Base-by-base conservation (phyloP, 352 stramenopile species). In the Phytophthora colocasiae region DNA sequence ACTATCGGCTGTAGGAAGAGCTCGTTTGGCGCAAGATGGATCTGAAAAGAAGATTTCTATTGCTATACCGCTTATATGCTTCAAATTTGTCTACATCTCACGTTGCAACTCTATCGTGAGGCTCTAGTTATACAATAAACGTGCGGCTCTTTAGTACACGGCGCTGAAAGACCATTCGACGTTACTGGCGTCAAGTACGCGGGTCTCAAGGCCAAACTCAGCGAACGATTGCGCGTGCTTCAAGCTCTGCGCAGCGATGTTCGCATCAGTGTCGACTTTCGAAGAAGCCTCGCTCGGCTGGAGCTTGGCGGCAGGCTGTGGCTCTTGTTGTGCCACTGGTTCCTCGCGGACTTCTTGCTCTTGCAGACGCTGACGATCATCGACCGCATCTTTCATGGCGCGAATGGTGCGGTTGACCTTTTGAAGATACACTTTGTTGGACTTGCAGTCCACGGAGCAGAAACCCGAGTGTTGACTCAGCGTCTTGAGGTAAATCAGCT, bases 401-500 rank as follows among this genome's bases (percentile, higher is more conserved):
- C 80, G 79, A 67, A 93, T 94, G 36, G 82, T 89, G 72, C 81
- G 80, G 73, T 92, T 93, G 2, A 96, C 85, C 69, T 93, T 91
- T 44, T 87, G 77, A 24, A 96, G 69, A 73, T 96, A 96, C 2
- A 70, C 58, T 47, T 87, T 89, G 75, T 96, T 96, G 36, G 86
- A 93, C 77, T 96, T 93, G 82, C 88, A 96, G 70, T 96, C 88
- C 43, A 96, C 80, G 8, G 88, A 96, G 78, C 88, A 96, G 57
- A 85, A 95, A 72, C 84, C 84, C 5, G 75, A 50, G 67, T 91
- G 80, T 34, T 77, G 73, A 49, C 84, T 95, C n/a, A 91, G 66
- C 32, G 85, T 93, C 73, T 93, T 94, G 65, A 96, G 77, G 67
- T 92, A 96, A 58, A 96, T 92, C 60, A 86, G 85, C 48, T 83